These are phyloP conservation scores for Tubosaeta sp. DNA, from an alignment of 768 basidiomycete genomes.

Conservation along the genomic window DNA sequence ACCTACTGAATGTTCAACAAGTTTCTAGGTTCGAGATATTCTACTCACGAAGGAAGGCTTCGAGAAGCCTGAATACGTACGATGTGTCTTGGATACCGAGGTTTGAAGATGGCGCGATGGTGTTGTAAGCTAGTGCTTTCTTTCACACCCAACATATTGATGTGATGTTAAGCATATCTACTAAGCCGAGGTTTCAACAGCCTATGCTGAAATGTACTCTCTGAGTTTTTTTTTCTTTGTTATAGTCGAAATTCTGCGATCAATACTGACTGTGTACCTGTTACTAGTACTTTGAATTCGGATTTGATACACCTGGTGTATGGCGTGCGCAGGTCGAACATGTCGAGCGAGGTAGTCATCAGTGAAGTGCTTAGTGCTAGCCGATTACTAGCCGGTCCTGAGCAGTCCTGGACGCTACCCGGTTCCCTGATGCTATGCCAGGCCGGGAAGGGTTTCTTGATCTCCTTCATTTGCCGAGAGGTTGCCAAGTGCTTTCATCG, in stretches of 20 bases:
- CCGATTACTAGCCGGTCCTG: too few relatives aligned
- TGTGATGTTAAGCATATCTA: neutral
- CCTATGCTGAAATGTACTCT: neutral
- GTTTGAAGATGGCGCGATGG: slow-evolving; percentile 21
- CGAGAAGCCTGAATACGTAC: slow-evolving; percentile 47
- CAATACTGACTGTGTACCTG: slow-evolving; percentile 3
- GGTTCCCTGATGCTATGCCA: too few relatives aligned
- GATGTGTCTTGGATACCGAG: slow-evolving; percentile 56
- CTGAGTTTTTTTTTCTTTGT: neutral
- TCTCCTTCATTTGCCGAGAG: too few relatives aligned
- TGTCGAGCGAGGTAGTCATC: too few relatives aligned
- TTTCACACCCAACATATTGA: neutral
- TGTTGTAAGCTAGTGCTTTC: neutral
- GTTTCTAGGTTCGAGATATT: slow-evolving; percentile 68
- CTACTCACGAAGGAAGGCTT: slow-evolving; percentile 64
- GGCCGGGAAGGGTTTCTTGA: too few relatives aligned
- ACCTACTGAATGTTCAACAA: neutral
- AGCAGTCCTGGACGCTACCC: too few relatives aligned
- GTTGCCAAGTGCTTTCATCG: too few relatives aligned
- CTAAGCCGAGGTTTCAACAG: neutral
- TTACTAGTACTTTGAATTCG: neutral
- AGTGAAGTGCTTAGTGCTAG: too few relatives aligned
- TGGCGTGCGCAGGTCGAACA: too few relatives aligned
- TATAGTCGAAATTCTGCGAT: neutral
- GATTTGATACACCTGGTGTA: neutral